phyloP scores from a whole-genome alignment of 2,329 filamentous ascomycete species.

The Scopulariopsis brevicaulis region DNA sequence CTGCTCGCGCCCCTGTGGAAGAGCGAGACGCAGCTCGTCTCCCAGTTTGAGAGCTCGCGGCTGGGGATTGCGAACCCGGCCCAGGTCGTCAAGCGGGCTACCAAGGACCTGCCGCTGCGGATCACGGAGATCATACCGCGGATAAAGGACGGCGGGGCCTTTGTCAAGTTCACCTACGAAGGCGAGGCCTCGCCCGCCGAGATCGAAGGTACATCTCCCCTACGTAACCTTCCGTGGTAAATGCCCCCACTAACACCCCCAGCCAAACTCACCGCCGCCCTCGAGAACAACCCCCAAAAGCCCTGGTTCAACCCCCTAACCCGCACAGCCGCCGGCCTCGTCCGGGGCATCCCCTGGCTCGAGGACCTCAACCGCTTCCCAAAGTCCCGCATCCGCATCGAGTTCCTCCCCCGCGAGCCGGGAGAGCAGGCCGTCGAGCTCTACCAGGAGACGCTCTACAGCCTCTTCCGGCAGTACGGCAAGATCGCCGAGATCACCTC shows the following conservation, averaged over 20 bases:
- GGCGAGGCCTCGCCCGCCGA: constrained; percentile 23
- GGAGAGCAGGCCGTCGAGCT: constrained; percentile 67
- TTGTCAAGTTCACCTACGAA: constrained; percentile 67
- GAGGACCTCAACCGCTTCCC: constrained; percentile 85
- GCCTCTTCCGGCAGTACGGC: constrained; percentile 78
- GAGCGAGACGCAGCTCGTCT: constrained; percentile 35
- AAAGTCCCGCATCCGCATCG: constrained; percentile 63
- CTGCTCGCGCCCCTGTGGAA: constrained; percentile 34
- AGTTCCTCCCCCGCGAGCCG: constrained; percentile 66
- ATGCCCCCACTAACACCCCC: constrained; percentile 4
- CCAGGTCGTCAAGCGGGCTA: constrained; percentile 42
- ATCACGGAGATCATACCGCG: constrained; percentile 75
- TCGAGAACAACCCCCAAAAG: constrained; percentile 60
- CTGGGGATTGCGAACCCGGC: constrained; percentile 40
- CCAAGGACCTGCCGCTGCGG: constrained; percentile 48
- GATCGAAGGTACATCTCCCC: constrained; percentile 24
- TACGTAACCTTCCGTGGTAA: neutral
- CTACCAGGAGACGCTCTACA: constrained; percentile 78
- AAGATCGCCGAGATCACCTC: constrained; percentile 78
- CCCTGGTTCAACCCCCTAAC: constrained; percentile 87
- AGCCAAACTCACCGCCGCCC: constrained; percentile 45
- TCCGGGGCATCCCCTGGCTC: constrained; percentile 82
- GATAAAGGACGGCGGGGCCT: constrained; percentile 85
- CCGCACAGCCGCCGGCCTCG: constrained; percentile 57
- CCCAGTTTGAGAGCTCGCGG: constrained; percentile 37